These are phyloP conservation scores for Clarireedia homoeocarpa DNA, from an alignment of 2,329 filamentous ascomycete genomes.

Conservation along the genomic window DNA sequence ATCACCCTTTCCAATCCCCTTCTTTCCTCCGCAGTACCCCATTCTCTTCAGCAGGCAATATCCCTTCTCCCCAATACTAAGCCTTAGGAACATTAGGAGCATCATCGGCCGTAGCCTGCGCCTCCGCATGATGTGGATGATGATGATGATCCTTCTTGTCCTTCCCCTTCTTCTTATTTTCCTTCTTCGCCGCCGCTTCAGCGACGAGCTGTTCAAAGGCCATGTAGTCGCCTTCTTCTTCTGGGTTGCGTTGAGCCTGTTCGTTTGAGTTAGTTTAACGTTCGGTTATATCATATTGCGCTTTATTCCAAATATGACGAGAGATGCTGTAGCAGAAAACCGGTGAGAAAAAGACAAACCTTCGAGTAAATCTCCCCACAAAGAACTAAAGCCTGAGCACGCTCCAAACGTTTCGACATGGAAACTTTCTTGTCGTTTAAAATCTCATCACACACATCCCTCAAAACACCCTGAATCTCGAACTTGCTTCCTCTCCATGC, in stretches of 20 bases:
- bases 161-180: constrained; percentile 63
- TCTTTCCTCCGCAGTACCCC: background rate
- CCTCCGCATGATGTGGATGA: constrained; percentile 19
- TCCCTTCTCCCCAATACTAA: constrained; percentile 2
- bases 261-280: no score
- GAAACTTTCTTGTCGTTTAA: constrained; percentile 72
- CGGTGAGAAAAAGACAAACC: constrained; percentile 43
- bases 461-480: constrained; percentile 91
- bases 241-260: constrained; percentile 79
- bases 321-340: background rate
- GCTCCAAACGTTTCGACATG: constrained; percentile 78
- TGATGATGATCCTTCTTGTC: constrained; percentile 38
- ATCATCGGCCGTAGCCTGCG: constrained; percentile 29
- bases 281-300: no score
- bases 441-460: constrained; percentile 88
- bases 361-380: constrained; percentile 84
- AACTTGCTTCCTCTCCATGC: constrained; percentile 96
- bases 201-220: constrained; percentile 97
- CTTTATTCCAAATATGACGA: background rate
- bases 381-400: constrained; percentile 81
- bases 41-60: no score
- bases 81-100: constrained; percentile 34
- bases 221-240: constrained; percentile 98
- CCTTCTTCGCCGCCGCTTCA: constrained; percentile 92
- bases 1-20: background rate